Evolutionary conservation across 768 basidiomycete genomes (phyloP).

Genomic region (Ramaria sp.): DNA sequence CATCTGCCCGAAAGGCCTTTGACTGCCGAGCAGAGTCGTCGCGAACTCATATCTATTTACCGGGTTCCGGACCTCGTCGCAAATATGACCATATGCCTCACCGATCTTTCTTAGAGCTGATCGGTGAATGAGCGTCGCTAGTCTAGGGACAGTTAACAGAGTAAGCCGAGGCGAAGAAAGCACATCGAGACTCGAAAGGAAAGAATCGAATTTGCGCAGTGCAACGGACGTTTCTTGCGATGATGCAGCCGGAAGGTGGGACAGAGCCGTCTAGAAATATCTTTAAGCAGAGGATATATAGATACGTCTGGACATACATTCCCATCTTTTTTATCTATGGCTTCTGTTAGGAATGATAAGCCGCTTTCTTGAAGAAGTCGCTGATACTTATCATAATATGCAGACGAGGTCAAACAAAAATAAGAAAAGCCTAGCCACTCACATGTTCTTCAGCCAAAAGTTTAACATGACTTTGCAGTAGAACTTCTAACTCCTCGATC

Average conservation of each 20-base stretch:
- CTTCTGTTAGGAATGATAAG: conserved; percentile 24
- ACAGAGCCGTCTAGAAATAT: conserved; percentile 57
- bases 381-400: conserved; percentile 19
- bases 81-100: conserved; percentile 58
- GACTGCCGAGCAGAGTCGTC: conserved; percentile 69
- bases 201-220: conserved; percentile 63
- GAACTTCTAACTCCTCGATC: conserved; percentile 40
- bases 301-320: conserved; percentile 19
- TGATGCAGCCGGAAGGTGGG: conserved; percentile 57
- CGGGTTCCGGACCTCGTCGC: conserved; percentile 62
- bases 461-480: conserved; percentile 52
- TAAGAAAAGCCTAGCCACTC: conserved; percentile 19
- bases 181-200: conserved; percentile 77
- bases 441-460: conserved; percentile 78
- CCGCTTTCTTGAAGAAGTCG: conserved; percentile 29
- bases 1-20: conserved; percentile 74
- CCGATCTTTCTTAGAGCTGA: conserved; percentile 61
- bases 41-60: conserved; percentile 88
- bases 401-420: not conserved
- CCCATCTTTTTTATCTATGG: conserved; percentile 23
- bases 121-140: conserved; percentile 66
- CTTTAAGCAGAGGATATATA: conserved; percentile 17
- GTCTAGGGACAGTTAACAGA: conserved; percentile 52
- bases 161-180: conserved; percentile 72
- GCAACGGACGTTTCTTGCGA: conserved; percentile 51